Conservation (phyloP, 768 basidiomycete genomes). For the Sistotremastrum niveocremeum region DNA sequence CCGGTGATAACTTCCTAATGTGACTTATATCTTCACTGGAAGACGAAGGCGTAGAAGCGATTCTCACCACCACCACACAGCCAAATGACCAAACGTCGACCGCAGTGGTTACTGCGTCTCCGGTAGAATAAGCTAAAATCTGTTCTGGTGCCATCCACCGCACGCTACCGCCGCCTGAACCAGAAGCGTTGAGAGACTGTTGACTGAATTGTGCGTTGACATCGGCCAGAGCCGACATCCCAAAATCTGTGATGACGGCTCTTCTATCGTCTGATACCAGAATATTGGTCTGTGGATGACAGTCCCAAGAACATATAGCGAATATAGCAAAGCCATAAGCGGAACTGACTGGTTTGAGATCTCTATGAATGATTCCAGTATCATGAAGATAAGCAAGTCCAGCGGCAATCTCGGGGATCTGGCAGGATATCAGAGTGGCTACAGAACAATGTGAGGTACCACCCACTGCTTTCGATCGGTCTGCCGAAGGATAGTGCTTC, state of each 20-base stretch:
- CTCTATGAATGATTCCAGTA: constrained; percentile 46
- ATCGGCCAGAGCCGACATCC: constrained; percentile 42
- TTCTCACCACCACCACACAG: no score
- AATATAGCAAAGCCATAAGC: background rate
- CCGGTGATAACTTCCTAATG: no score
- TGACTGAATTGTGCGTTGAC: constrained; percentile 38
- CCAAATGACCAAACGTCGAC: no score
- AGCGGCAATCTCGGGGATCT: constrained; percentile 43
- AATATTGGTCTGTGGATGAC: constrained; percentile 34
- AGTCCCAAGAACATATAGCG: background rate
- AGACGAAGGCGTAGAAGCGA: no score
- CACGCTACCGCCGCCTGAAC: constrained; percentile 32
- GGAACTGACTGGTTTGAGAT: constrained; percentile 47
- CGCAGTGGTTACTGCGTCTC: no score
- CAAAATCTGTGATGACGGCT: constrained; percentile 50
- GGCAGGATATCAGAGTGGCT: background rate
- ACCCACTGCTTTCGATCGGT: constrained; percentile 36
- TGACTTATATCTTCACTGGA: no score
- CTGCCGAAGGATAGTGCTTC: constrained; percentile 26
- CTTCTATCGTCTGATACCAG: constrained; percentile 37
- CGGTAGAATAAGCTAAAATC: no score
- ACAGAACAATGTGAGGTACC: background rate
- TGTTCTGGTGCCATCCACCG: constrained; percentile 50
- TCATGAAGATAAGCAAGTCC: constrained; percentile 47
- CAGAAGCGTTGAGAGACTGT: constrained; percentile 19